Base-by-base conservation (phyloP, 148 eudicot genomes). In the Rhododendron vialii region DNA sequence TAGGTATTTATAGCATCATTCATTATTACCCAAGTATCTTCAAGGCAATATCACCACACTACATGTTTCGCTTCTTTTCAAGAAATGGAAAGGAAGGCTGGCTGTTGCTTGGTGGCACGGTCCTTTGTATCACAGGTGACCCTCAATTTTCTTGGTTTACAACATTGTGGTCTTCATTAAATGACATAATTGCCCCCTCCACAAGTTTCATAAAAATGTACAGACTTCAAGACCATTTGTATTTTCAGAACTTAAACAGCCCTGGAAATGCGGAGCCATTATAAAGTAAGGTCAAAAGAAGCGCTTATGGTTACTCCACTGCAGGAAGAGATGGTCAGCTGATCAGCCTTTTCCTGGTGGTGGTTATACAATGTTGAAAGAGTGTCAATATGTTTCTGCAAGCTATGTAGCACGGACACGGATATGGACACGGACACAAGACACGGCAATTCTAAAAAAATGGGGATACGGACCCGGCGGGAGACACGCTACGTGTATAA, bases 121-220 rank as follows among this genome's bases (percentile, higher is more conserved):
- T 93, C 74, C 94, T 93, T 53, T 92, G 95, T 69, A 93, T 93
- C 59, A 93, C 95, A 84, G 95, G 95, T 93, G 83, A 88, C 84
- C 36, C 65, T 13, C 78, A 24, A 10, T 43, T 30, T 71, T 11
- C n/a, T 45, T 26, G 67, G 43, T 61, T 38, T 30, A 80, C 14
- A 6, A 81, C n/a, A 28, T 86, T 67, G 36, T 50, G 45, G 73
- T 9, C 57, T 35, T 33, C 24, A 14, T 26, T 35, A 14, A 33
- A 59, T 57, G 84, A 79, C 59, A 48, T 15, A n/a, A 48, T 43
- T 48, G 17, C 5, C n/a, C 30, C 53, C 33, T 48, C 36, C 35
- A 48, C 36, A 79, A 79, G 35, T 41, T 9, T 79, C 33, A 3
- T n/a, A 5, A 28, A n/a, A 48, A 79, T 1, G 18, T 30, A 48